A percentile compares a stretch with the other conserved stretches of the same genome.
These are phyloP conservation scores for Annulohypoxylon maeteangense DNA, from an alignment of 495 filamentous ascomycete genomes.

Conservation along the genomic window DNA sequence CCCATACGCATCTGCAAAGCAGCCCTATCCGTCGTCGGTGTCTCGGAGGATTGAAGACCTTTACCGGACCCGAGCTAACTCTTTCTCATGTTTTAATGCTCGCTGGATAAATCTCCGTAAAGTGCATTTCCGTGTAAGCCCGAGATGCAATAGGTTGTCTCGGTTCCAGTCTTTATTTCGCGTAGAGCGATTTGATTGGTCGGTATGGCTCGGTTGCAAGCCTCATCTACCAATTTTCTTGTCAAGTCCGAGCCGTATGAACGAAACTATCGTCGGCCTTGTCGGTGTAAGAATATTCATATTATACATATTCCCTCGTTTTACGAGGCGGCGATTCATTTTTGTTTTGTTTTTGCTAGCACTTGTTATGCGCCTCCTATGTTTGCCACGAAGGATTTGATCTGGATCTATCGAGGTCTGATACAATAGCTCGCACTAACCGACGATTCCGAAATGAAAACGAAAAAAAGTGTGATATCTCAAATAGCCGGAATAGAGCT, in stretches of 20 bases:
- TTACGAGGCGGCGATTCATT: background rate
- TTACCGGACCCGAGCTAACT: conserved; percentile 24
- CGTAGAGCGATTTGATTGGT: conserved; percentile 29
- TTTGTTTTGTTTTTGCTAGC: background rate
- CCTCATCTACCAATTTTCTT: conserved; percentile 28
- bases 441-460: conserved; percentile 32
- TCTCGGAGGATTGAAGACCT: conserved; percentile 32
- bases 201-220: conserved; percentile 29
- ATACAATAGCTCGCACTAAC: conserved; percentile 23
- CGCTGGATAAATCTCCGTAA: conserved; percentile 26
- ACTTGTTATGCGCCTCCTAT: background rate
- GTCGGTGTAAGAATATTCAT: conserved; percentile 14
- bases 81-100: conserved; percentile 19
- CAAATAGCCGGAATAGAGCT: conserved; percentile 44
- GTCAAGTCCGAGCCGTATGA: conserved; percentile 28
- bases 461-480: conserved; percentile 20
- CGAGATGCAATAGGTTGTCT: conserved; percentile 36
- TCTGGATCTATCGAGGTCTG: background rate
- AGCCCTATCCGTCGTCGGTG: conserved; percentile 28
- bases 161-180: conserved; percentile 25
- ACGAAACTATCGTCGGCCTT: conserved; percentile 24
- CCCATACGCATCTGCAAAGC: conserved; percentile 9
- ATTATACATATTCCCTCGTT: conserved; percentile 5
- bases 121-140: conserved; percentile 39
- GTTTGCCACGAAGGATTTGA: background rate